Evolutionary conservation across 768 basidiomycete species (phyloP), one percentile per base, ranked within the genome.

Genomic region (Pisolithus microcarpus): DNA sequence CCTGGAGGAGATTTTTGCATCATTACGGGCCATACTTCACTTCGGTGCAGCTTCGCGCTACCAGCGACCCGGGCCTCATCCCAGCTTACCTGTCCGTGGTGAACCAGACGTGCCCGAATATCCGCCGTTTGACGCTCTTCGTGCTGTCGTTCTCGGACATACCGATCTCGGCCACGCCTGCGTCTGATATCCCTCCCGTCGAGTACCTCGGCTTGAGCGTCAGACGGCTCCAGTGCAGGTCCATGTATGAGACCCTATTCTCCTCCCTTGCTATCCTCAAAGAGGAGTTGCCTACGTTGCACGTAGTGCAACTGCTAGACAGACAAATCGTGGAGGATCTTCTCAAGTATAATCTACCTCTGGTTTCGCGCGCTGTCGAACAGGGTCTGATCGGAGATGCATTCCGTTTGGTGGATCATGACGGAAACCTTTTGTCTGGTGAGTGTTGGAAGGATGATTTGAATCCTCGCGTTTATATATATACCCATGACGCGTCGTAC

Each of bases 401-500:
- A 3, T 55, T 65, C 36, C 63, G 61, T 11, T 1, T 65, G 13
- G 65, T 66, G 48, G 63, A 65, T 44, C 15, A 42, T 19, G 52
- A 58, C 0, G 58, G 65, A 1, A 24, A 50, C 30, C 48, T 56
- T 21, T 39, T 66, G 21, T 54, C 48, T 60, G 64, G 63, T 66
- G 38, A 7, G 57, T n/a, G n/a, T n/a, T 15, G 7, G 13, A 21
- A 8, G 11, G 23, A 19, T 42, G 6, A 3, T 42, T 9, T 23
- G 11, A 24, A 23, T 11, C 40, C 13, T 23, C 9, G 9, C 19
- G 8, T 21, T 21, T 21, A n/a, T n/a, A n/a, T n/a, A n/a, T n/a
- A n/a, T 23, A 10, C 7, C 38, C 15, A 42, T 10, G 5, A 11
- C 10, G 11, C 8, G 5, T 42, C 10, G 10, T 42, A 24, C 40